Percentiles rank a stretch among this genome's conserved stretches.
These are phyloP conservation scores for Chenopodium quinoa DNA, from an alignment of 148 eudicot species.

Conservation along the genomic window DNA sequence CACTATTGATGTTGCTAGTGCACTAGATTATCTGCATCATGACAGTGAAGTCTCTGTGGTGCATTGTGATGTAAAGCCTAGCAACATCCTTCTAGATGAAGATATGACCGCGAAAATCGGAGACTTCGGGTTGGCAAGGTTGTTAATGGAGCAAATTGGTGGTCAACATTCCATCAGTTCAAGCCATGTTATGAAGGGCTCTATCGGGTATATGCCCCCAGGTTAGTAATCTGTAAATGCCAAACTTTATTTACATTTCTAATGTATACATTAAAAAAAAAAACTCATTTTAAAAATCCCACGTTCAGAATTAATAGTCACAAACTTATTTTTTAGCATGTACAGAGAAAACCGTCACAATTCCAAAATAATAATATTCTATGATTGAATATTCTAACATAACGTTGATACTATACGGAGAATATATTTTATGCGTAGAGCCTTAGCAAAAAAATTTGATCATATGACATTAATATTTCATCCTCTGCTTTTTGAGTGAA, in stretches of 20 bases:
- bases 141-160: constrained; percentile 27
- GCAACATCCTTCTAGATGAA: constrained; percentile 53
- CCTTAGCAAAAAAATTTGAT: too few relatives aligned
- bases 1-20: constrained; percentile 52
- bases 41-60: constrained; percentile 50
- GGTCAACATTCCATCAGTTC: constrained; percentile 41
- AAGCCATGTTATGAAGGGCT: constrained; percentile 48
- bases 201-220: constrained; percentile 75
- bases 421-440: too few relatives aligned
- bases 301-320: neutral
- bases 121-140: constrained; percentile 65
- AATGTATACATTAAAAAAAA: too few relatives aligned
- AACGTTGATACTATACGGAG: neutral
- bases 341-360: too few relatives aligned
- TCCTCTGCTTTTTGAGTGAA: too few relatives aligned
- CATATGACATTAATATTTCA: too few relatives aligned
- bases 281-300: too few relatives aligned
- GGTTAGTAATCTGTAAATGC: constrained; percentile 31
- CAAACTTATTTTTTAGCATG: neutral
- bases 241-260: neutral
- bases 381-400: neutral
- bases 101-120: constrained; percentile 63
- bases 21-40: constrained; percentile 52
- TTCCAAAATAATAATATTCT: neutral
- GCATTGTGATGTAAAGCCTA: constrained; percentile 75